Percentiles rank a stretch among this genome's conserved stretches.
These are phyloP conservation scores for Neophaeococcomyces aloes DNA, from an alignment of 2,329 filamentous ascomycete species.

Conservation along the genomic window DNA sequence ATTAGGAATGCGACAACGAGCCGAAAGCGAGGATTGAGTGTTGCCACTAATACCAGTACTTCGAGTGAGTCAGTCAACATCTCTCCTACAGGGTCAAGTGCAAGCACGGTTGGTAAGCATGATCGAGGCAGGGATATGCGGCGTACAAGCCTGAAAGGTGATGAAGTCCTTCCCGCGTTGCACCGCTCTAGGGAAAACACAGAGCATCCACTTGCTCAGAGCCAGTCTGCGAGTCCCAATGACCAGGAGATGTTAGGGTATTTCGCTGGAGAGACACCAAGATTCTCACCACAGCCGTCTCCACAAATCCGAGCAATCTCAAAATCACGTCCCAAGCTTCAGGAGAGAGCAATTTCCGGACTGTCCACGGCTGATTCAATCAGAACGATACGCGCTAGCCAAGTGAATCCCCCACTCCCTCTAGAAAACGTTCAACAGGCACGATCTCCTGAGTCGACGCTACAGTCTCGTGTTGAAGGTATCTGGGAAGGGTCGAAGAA, in stretches of 20 bases:
- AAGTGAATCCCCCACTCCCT: conserved; percentile 17
- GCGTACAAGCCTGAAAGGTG: conserved; percentile 48
- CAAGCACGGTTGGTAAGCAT: conserved; percentile 45
- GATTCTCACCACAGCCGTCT: conserved; percentile 7
- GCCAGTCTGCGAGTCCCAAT: conserved; percentile 60
- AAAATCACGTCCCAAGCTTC: conserved; percentile 28
- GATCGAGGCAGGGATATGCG: conserved; percentile 28
- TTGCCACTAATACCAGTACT: conserved; percentile 44
- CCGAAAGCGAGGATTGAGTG: conserved; percentile 39
- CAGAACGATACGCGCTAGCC: conserved; percentile 33
- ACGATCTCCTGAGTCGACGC: conserved; percentile 12
- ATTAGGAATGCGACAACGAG: conserved; percentile 34
- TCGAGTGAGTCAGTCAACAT: conserved; percentile 40
- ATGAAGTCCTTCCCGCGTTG: conserved; percentile 46
- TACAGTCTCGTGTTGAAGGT: conserved; percentile 16
- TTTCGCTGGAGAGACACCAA: conserved; percentile 23
- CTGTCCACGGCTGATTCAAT: conserved; percentile 38
- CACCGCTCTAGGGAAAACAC: conserved; percentile 41
- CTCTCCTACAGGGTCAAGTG: conserved; percentile 45
- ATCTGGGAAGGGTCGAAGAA: conserved; percentile 19
- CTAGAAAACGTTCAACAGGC: conserved; percentile 9
- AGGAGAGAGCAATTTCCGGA: conserved; percentile 32
- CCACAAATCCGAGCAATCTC: conserved; percentile 11
- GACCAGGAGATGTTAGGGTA: conserved; percentile 28
- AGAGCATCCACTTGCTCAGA: conserved; percentile 67